phyloP scores from a whole-genome alignment of 192 early-diverging fungal genomes.

The Coemansia sp. region DNA sequence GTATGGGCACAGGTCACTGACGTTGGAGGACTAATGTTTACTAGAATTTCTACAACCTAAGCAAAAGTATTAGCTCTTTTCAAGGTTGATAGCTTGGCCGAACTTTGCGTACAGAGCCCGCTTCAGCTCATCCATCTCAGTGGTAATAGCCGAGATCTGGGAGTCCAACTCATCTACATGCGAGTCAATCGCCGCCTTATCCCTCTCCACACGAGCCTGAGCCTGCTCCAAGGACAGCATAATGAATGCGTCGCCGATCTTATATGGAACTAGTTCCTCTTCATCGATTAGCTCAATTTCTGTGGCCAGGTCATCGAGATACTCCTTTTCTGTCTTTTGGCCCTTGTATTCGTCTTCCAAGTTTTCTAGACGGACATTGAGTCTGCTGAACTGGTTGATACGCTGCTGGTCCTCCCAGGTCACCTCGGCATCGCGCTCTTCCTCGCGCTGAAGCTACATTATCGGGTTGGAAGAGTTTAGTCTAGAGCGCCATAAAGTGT shows the following conservation, averaged over 20 bases:
- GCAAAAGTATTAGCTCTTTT: constrained; percentile 62
- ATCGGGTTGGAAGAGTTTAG: not conserved
- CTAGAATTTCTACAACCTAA: too few species aligned
- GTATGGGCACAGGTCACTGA: too few species aligned
- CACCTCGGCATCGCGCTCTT: constrained; percentile 88
- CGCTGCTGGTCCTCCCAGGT: constrained; percentile 97
- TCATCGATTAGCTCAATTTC: constrained; percentile 93
- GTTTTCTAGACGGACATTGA: constrained; percentile 75
- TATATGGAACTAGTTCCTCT: constrained; percentile 80
- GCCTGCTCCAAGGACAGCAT: constrained; percentile 71
- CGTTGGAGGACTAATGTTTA: too few species aligned
- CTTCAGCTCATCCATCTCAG: constrained; percentile 88
- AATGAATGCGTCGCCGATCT: constrained; percentile 90
- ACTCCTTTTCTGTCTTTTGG: constrained; percentile 91
- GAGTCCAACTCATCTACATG: constrained; percentile 66
- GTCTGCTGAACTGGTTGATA: constrained; percentile 93
- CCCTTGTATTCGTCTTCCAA: constrained; percentile 78
- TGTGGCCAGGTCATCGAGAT: constrained; percentile 87
- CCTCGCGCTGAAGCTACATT: constrained; percentile 61
- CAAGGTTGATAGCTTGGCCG: constrained; percentile 94
- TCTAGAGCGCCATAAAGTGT: not conserved
- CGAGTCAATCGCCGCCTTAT: constrained; percentile 61
- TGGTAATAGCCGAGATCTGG: constrained; percentile 65
- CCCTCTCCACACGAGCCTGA: constrained; percentile 70
- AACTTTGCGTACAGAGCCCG: constrained; percentile 87